Conservation (phyloP, 768 basidiomycete genomes). For the Suillus plorans region DNA sequence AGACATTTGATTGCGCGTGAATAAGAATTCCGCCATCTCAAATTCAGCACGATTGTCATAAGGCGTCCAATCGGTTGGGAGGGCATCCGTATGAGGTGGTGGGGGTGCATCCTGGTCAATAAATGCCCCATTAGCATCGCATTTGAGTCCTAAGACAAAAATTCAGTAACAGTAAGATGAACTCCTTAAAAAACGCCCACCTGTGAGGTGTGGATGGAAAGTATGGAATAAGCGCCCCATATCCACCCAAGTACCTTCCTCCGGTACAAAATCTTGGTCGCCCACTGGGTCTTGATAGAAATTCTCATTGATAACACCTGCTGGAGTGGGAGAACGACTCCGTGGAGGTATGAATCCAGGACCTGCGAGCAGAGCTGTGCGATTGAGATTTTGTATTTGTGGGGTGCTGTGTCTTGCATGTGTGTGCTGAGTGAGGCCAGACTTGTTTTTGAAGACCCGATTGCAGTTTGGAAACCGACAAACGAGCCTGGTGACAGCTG, state of each 20-base stretch:
- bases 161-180: background rate
- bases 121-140: background rate
- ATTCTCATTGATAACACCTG: background rate
- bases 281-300: background rate
- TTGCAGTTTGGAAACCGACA: background rate
- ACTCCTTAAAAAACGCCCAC: background rate
- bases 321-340: background rate
- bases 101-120: background rate
- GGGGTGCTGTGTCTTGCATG: background rate
- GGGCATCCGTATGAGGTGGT: background rate
- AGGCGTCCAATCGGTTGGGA: conserved; percentile 19
- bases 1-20: conserved; percentile 20
- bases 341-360: background rate
- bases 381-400: background rate
- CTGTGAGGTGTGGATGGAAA: background rate
- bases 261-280: background rate
- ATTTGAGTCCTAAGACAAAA: background rate
- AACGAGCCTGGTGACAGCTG: background rate
- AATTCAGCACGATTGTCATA: conserved; percentile 17
- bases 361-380: background rate
- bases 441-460: background rate
- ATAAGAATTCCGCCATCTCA: conserved; percentile 23
- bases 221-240: background rate
- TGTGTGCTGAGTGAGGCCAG: conserved; percentile 1
- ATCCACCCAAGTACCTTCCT: conserved; percentile 3